A percentile compares a stretch with the other conserved stretches of the same genome.
Evolutionary conservation across 2,329 filamentous ascomycete genomes (phyloP).

Genomic region (Pseudocercospora crystallina): DNA sequence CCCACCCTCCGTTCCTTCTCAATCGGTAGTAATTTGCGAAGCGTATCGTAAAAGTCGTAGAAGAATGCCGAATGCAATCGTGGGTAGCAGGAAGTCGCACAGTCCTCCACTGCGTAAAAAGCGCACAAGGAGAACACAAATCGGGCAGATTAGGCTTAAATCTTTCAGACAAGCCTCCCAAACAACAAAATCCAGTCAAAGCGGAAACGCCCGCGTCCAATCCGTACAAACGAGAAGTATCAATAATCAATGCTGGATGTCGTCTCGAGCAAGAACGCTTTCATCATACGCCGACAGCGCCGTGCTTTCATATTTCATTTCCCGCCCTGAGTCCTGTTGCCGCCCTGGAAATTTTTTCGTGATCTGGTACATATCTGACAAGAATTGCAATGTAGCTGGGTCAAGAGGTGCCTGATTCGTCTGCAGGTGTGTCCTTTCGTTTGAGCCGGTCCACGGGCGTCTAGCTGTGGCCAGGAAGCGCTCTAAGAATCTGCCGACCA

Average conservation of each 20-base stretch:
- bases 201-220: no score
- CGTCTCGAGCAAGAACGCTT: conserved; percentile 14
- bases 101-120: conserved; percentile 1
- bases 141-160: conserved; percentile 20
- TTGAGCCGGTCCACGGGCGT: no score
- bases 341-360: conserved; percentile 3
- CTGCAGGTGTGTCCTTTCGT: no score
- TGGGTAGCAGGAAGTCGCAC: not conserved
- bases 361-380: conserved; percentile 5
- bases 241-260: not conserved
- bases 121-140: conserved; percentile 4
- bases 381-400: not conserved
- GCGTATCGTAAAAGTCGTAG: conserved; percentile 24
- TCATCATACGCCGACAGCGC: conserved; percentile 24
- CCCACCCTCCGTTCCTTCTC: not conserved
- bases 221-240: conserved; percentile 11
- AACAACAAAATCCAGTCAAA: not conserved
- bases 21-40: conserved; percentile 7
- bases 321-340: conserved; percentile 4
- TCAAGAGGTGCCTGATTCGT: no score
- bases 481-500: conserved; percentile 35
- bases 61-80: conserved; percentile 17
- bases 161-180: conserved; percentile 7
- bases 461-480: conserved; percentile 24
- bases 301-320: conserved; percentile 17